Base-by-base conservation (phyloP, 2,329 filamentous ascomycete species). In the Neofusicoccum cordaticola region DNA sequence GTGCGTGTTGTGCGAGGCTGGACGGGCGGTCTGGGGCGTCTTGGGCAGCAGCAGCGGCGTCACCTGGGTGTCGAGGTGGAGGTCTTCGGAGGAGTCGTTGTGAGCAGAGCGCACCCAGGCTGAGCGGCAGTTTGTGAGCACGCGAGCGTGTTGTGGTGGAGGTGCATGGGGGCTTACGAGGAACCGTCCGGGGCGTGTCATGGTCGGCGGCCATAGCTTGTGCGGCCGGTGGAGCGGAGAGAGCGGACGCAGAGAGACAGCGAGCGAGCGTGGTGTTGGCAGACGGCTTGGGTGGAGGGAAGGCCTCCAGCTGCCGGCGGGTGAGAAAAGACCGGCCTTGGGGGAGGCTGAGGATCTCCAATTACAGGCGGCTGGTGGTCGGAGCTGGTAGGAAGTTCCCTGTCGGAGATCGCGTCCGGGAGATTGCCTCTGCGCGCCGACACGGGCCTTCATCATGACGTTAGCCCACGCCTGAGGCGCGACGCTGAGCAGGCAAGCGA, bases 71-170 rank as follows among this genome's bases (percentile, higher is more conserved):
- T 47, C 42, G 50, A 57, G 37, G 62, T 44, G 41, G 35, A 48
- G 62, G 15, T 64, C 62, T 13, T 47, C 51, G 52, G 42, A 39
- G 27, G 62, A 47, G 63, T 76, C 73, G 50, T 77, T 74, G 65
- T 77, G 73, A 66, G 71, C 69, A 15, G 74, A 72, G 65, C 75
- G 76, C 37, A 78, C 75, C 76, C 76, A 79, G 60, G 75, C 71
- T 73, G 65, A 37, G 47, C 31, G 12, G 22, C 12, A 22, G 35
- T 48, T 17, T 8, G 50, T 53, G 27, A 56, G 50, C 61, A 48
- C 45, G 41, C 57, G 41, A 58, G 53, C 15, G 53, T 1, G 39
- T 34, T 6, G 53, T 12, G 39, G 27, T 44, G 22, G 6, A 58
- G 19, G 22, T 58, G 57, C 31, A 61, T 42, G 57, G 57, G 57